phyloP scores from a whole-genome alignment of 164 flowering plant genomes.

The Tinospora cordifolia region DNA sequence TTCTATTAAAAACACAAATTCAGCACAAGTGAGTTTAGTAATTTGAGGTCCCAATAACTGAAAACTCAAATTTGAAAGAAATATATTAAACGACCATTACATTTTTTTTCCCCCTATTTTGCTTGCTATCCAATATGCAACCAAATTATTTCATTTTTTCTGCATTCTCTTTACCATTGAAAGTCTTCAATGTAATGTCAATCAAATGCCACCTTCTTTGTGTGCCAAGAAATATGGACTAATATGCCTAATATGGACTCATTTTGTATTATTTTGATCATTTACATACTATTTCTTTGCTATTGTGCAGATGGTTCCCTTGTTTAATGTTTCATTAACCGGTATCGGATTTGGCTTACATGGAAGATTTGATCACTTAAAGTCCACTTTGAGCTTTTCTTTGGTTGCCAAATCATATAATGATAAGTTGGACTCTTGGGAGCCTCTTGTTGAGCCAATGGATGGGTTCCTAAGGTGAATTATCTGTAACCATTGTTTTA shows the following conservation, averaged over 20 bases:
- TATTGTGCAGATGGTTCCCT: slow-evolving; percentile 80
- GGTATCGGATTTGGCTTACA: slow-evolving; percentile 57
- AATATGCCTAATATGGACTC: no score
- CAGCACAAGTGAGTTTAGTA: no score
- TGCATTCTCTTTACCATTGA: neutral
- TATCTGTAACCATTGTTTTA: neutral
- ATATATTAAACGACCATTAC: neutral
- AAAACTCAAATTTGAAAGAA: neutral
- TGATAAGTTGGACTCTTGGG: slow-evolving; percentile 93
- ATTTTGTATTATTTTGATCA: neutral
- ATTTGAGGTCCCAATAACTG: no score
- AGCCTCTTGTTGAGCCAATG: slow-evolving; percentile 89
- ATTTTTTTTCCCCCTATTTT: neutral
- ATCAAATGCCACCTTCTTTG: neutral
- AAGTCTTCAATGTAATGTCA: neutral
- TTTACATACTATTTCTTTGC: slow-evolving; percentile 7
- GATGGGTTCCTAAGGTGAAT: slow-evolving; percentile 82
- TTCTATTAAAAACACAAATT: no score
- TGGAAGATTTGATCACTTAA: slow-evolving; percentile 58
- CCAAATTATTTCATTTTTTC: neutral
- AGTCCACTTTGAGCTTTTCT: slow-evolving; percentile 66
- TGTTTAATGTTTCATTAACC: slow-evolving; percentile 69
- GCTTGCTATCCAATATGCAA: neutral
- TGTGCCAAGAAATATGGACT: no score
- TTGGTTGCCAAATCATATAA: slow-evolving; percentile 82